phyloP scores from a whole-genome alignment of 305 asterid genomes.

The Fraxinus xanthoxyloides region DNA sequence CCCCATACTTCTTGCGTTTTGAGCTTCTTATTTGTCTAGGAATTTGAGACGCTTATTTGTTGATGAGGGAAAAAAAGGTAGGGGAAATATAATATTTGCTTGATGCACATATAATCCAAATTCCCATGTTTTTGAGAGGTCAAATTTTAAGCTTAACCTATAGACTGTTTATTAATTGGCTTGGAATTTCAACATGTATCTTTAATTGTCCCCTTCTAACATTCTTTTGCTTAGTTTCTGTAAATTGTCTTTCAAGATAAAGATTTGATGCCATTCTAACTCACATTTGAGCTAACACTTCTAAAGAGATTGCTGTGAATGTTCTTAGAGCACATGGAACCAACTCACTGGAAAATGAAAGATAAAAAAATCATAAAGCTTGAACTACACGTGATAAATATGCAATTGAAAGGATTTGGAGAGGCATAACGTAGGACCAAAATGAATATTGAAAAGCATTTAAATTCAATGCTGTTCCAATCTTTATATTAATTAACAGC shows the following conservation, averaged over 20 bases:
- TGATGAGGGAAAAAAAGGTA: background rate
- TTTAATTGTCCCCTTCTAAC: background rate
- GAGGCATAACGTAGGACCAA: background rate
- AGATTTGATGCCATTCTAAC: background rate
- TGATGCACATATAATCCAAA: background rate
- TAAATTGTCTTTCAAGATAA: background rate
- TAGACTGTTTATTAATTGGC: background rate
- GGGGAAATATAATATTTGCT: background rate
- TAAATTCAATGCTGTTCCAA: background rate
- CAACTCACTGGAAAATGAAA: background rate
- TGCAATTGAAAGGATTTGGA: background rate
- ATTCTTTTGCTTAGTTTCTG: background rate
- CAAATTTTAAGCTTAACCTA: background rate
- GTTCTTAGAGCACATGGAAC: background rate
- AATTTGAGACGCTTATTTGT: background rate
- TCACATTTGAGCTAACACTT: background rate
- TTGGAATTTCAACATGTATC: background rate
- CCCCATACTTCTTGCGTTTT: background rate
- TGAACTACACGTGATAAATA: background rate
- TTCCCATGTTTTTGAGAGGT: background rate
- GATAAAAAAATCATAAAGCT: background rate
- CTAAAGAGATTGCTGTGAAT: background rate
- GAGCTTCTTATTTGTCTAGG: background rate
- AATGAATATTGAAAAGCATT: background rate
- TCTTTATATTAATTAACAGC: background rate